Evolutionary conservation across 129 eudicot species (phyloP).

Genomic region (Ambrosia trifida): DNA sequence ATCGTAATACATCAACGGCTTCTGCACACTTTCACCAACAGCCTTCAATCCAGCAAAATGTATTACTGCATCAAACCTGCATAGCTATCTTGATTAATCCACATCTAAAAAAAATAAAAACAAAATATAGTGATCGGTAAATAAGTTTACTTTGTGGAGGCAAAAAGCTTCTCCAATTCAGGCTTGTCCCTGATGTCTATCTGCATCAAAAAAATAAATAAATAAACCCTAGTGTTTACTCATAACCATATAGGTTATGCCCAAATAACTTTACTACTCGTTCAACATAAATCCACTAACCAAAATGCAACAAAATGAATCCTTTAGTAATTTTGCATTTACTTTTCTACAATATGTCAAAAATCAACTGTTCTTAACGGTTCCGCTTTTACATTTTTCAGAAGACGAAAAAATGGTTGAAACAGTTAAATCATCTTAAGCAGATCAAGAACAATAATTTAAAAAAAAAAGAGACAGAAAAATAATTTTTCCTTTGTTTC

Average conservation of each 20-base stretch:
- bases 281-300: background rate
- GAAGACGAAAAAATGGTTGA: background rate
- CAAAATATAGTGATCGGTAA: slow-evolving; percentile 1
- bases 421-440: background rate
- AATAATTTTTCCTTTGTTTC: background rate
- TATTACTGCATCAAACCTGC: slow-evolving; percentile 96
- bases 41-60: slow-evolving; percentile 98
- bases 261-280: background rate
- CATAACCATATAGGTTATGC: background rate
- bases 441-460: background rate
- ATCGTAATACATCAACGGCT: slow-evolving; percentile 79
- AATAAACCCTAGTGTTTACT: slow-evolving; percentile 4
- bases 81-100: slow-evolving; percentile 15
- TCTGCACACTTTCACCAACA: slow-evolving; percentile 93
- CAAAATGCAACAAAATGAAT: background rate
- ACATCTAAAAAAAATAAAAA: background rate
- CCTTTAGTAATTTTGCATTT: background rate
- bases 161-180: slow-evolving; percentile 71
- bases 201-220: slow-evolving; percentile 39
- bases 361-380: background rate
- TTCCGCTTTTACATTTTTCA: background rate
- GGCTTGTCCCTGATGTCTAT: slow-evolving; percentile 85
- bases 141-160: slow-evolving; percentile 43
- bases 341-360: background rate
- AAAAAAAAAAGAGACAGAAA: background rate